Percentiles rank a stretch among this genome's conserved stretches.
Evolutionary conservation across 805 yeast species (phyloP).

Genomic region (Torulaspora microellipsoides): DNA sequence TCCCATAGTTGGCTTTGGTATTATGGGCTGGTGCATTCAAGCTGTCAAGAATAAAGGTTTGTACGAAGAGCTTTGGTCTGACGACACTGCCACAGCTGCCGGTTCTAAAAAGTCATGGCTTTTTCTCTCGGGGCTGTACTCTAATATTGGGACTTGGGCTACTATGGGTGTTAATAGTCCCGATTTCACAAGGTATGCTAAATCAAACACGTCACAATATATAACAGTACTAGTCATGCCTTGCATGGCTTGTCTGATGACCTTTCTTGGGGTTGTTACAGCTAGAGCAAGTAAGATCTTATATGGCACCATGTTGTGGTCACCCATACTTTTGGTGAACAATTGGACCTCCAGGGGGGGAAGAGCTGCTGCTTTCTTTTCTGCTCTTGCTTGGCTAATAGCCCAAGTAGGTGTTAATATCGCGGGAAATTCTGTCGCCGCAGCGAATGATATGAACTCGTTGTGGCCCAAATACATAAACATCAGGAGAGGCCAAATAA

Average conservation of each 20-base stretch:
- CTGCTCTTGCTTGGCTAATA: conserved; percentile 51
- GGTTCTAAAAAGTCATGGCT: conserved; percentile 30
- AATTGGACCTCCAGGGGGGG: conserved; percentile 39
- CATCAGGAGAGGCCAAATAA: conserved; percentile 50
- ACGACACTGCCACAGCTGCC: background rate
- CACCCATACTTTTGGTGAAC: conserved; percentile 33
- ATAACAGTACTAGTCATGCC: conserved; percentile 32
- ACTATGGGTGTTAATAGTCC: conserved; percentile 37
- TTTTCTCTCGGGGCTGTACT: conserved; percentile 25
- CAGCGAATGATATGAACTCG: conserved; percentile 46
- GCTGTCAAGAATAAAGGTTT: conserved; percentile 26
- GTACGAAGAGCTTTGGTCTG: conserved; percentile 13
- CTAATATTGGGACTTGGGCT: conserved; percentile 36
- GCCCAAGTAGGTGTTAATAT: conserved; percentile 69
- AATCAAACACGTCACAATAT: conserved; percentile 30
- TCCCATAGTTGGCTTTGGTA: conserved; percentile 32
- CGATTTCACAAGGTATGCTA: conserved; percentile 40
- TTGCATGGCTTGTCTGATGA: conserved; percentile 25
- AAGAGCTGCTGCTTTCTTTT: conserved; percentile 60
- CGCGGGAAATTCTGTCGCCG: conserved; percentile 50
- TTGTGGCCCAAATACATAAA: conserved; percentile 49
- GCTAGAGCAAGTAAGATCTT: conserved; percentile 32
- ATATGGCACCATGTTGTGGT: conserved; percentile 34
- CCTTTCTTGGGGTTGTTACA: conserved; percentile 34
- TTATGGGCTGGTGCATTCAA: conserved; percentile 34